These are phyloP conservation scores for Xylariaceae sp. DNA, from an alignment of 2,329 filamentous ascomycete genomes.

Conservation along the genomic window DNA sequence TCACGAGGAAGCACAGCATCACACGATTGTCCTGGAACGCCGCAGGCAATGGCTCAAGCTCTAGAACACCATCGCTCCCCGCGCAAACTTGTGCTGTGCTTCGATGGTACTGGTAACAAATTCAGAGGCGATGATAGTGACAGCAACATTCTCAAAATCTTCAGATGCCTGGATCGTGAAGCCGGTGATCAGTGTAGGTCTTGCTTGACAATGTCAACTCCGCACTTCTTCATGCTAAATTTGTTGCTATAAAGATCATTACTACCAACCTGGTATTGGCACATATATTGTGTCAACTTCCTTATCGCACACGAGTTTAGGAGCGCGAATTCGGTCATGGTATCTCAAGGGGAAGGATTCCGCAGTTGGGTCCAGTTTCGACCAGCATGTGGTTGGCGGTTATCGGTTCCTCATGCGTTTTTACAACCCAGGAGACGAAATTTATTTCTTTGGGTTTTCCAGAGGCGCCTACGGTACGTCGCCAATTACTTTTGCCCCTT, in stretches of 20 bases:
- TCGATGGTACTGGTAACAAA: conserved; percentile 70
- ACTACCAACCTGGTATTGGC: conserved; percentile 74
- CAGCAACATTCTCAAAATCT: conserved; percentile 74
- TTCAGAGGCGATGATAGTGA: conserved; percentile 69
- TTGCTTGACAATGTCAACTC: background rate
- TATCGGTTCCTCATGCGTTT: conserved; percentile 82
- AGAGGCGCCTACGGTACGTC: conserved; percentile 65
- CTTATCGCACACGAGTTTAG: conserved; percentile 62
- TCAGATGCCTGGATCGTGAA: conserved; percentile 70
- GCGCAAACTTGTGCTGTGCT: conserved; percentile 64
- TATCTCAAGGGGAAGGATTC: conserved; percentile 79
- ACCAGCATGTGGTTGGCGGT: conserved; percentile 81
- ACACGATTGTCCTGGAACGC: conserved; percentile 17
- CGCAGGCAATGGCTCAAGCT: conserved; percentile 30
- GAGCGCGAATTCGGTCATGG: conserved; percentile 68
- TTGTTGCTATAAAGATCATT: conserved; percentile 51
- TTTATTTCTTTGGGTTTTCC: conserved; percentile 78
- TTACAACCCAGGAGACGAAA: conserved; percentile 68
- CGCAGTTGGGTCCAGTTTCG: conserved; percentile 80
- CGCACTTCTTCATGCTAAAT: conserved; percentile 2
- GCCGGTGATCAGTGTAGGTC: conserved; percentile 64
- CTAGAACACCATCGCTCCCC: conserved; percentile 30
- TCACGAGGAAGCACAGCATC: conserved; percentile 24
- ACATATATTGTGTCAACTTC: conserved; percentile 71
- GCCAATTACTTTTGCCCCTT: background rate